Evolutionary conservation across 306 rosid genomes (phyloP).

Genomic region (Luffa aegyptiaca): DNA sequence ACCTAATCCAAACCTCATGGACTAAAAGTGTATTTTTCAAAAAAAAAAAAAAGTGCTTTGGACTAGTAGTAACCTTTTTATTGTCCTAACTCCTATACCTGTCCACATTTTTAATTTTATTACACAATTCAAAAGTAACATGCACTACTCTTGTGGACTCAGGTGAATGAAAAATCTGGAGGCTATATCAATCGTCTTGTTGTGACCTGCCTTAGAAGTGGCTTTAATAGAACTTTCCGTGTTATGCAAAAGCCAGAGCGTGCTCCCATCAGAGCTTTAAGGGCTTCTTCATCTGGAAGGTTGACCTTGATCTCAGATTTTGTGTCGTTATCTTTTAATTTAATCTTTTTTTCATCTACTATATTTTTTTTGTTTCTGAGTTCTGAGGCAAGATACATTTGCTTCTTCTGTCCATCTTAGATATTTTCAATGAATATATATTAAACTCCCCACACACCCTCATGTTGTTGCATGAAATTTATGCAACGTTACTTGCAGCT

Average conservation of each 20-base stretch:
- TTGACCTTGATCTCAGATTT: slow-evolving; percentile 25
- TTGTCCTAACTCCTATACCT: neutral
- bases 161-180: slow-evolving; percentile 92
- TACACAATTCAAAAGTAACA: neutral
- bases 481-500: neutral
- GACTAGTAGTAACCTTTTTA: neutral
- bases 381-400: neutral
- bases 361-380: neutral
- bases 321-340: neutral
- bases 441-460: neutral
- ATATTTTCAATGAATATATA: neutral
- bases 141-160: slow-evolving; percentile 20
- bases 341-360: neutral
- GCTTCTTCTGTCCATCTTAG: neutral
- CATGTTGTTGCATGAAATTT: neutral
- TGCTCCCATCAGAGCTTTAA: slow-evolving; percentile 87
- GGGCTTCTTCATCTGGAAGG: slow-evolving; percentile 99
- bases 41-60: neutral
- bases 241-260: slow-evolving; percentile 98
- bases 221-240: slow-evolving; percentile 80
- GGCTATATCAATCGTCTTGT: slow-evolving; percentile 79
- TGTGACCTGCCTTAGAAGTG: slow-evolving; percentile 93
- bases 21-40: no score
- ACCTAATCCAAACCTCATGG: no score
- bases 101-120: neutral